A percentile compares a stretch with the other conserved stretches of the same genome.
phyloP scores from a whole-genome alignment of 2,329 filamentous ascomycete species.

The Ophiostoma australiae region DNA sequence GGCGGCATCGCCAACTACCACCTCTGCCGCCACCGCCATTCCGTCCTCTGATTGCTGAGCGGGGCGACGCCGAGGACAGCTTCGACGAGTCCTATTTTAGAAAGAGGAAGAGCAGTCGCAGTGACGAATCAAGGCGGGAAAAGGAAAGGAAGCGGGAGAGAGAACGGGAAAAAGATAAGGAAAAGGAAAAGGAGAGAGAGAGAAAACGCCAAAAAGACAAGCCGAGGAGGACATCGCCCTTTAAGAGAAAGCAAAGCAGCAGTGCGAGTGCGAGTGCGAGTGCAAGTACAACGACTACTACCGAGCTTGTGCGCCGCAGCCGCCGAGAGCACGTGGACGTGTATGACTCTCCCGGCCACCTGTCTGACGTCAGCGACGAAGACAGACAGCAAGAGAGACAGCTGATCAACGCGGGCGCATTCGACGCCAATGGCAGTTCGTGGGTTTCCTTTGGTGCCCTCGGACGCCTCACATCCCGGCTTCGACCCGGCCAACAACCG shows the following conservation, averaged over 20 bases:
- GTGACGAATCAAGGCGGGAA: conserved; percentile 5
- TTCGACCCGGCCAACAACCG: conserved; percentile 46
- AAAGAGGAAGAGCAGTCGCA: conserved; percentile 16
- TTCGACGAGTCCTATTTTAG: conserved; percentile 1
- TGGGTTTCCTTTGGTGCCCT: conserved; percentile 33
- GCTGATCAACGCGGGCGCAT: conserved; percentile 26
- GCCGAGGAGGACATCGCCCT: conserved; percentile 1
- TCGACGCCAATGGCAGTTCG: conserved; percentile 24
- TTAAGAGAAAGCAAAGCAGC: conserved; percentile 14
- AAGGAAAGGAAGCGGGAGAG: conserved; percentile 15
- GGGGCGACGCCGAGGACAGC: conserved; percentile 20
- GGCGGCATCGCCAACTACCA: conserved; percentile 26
- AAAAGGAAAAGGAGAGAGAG: conserved; percentile 14
- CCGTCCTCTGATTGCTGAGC: conserved; percentile 14
- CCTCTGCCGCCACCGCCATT: conserved; percentile 23
- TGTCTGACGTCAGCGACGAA: conserved; percentile 10
- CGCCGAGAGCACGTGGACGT: conserved; percentile 13
- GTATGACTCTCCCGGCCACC: conserved; percentile 7
- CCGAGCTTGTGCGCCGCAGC: conserved; percentile 19
- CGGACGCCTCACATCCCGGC: conserved; percentile 52
- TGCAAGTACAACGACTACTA: neutral
- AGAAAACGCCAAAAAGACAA: conserved; percentile 9
- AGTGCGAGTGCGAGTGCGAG: neutral
- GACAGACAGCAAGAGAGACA: conserved; percentile 13
- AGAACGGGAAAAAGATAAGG: conserved; percentile 16